These are phyloP conservation scores for Saccharomycopsis lassenensis DNA, from an alignment of 805 yeast genomes.

Conservation along the genomic window DNA sequence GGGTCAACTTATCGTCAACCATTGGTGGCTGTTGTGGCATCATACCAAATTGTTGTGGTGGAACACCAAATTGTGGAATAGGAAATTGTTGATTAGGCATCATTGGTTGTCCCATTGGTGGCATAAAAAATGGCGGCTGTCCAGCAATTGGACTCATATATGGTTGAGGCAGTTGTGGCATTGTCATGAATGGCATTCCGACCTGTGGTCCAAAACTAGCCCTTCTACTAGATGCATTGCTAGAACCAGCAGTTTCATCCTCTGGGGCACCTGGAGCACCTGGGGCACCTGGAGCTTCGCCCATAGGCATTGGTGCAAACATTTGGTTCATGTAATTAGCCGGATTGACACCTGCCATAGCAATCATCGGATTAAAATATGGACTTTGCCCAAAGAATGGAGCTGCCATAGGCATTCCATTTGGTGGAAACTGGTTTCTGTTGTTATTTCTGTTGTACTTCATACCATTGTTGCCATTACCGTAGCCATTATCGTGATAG, in stretches of 20 bases:
- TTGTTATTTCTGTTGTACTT: constrained; percentile 1
- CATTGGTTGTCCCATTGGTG: background rate
- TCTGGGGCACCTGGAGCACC: constrained; percentile 3
- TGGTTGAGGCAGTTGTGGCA: background rate
- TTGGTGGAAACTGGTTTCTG: constrained; percentile 1
- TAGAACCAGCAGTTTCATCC: constrained; percentile 6
- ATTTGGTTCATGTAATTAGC: constrained; percentile 1
- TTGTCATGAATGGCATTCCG: constrained; percentile 5
- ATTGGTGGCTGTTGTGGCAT: constrained; percentile 20
- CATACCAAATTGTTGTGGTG: constrained; percentile 3
- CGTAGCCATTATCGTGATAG: constrained; percentile 8
- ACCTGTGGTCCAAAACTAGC: constrained; percentile 11
- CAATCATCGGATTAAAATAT: constrained; percentile 6
- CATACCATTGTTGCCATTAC: constrained; percentile 9
- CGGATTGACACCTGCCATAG: constrained; percentile 7
- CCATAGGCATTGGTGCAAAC: background rate
- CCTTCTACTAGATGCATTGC: constrained; percentile 10
- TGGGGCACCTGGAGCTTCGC: background rate
- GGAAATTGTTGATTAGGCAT: background rate
- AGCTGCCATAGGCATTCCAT: background rate
- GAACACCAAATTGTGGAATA: constrained; percentile 1
- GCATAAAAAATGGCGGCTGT: too few relatives aligned
- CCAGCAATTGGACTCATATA: too few relatives aligned
- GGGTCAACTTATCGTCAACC: constrained; percentile 23
- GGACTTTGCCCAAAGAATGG: constrained; percentile 9